Evolutionary conservation across 345 rosid genomes (phyloP), one percentile per base, ranked within the genome.

Genomic region (Salix viminalis): DNA sequence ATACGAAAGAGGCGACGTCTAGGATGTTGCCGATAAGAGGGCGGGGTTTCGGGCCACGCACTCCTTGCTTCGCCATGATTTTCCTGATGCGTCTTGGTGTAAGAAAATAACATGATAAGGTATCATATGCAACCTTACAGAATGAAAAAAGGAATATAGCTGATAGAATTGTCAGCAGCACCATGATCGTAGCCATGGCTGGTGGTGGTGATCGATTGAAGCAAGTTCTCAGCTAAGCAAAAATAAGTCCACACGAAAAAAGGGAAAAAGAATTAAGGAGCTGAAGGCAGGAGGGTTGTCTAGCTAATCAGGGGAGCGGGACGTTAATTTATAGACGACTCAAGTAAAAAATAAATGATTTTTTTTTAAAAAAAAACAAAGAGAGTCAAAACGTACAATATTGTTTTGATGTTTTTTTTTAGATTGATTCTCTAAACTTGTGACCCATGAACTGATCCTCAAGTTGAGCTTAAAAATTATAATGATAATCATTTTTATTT

Each of bases 1-100:
- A 84, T 65, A 91, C 80, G 24, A 93, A 84, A n/a, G 88, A 60
- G 65, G 91, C 80, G 82, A 91, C 83, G 39, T 93, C 95, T n/a
- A 80, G 39, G 77, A 96, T 86, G 92, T 96, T 93, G 26, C 98
- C 98, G 32, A 88, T 86, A 13, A 96, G 83, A 62, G 83, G 87
- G 46, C 90, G 86, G 30, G 98, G 94, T 24, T 81, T 81, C 8
- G 99, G 99, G 50, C 99, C 99, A 83, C 85, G 87, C 79, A 96
- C 94, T 1, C 97, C 99, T 89, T 96, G 99, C 83, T 80, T 85
- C 72, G 80, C 90, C 98, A 96, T 92, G 2, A 84, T 74, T 58
- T 82, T 90, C 64, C 77, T 86, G 87, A 96, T 93, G 80, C 95
- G 94, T 79, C 88, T 88, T 15, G 98, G 99, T 26, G 79, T 90